Base-by-base conservation (phyloP, 768 basidiomycete genomes). In the Lactarius sanguifluus region DNA sequence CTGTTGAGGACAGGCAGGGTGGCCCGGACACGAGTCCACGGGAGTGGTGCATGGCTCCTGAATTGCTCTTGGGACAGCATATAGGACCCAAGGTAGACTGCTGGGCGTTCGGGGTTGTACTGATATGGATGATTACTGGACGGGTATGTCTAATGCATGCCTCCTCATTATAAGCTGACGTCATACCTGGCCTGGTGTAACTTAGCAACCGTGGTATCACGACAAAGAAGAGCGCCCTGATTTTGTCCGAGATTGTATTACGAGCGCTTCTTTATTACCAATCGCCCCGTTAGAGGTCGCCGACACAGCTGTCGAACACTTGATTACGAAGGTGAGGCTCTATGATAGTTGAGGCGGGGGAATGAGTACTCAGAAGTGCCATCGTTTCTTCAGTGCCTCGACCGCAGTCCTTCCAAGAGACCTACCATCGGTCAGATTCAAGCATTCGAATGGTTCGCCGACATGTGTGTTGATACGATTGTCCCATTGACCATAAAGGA, bases 91-190 rank as follows among this genome's bases (percentile, higher is more conserved):
- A 71, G 62, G 70, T 66, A 23, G 70, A 71, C 43, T 65, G 58
- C 59, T 71, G 70, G 70, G 68, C 64, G 15, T 66, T 62, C 28
- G 70, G 70, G 1, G 32, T 64, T 38, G 57, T 71, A 20, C 36
- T 71, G 32, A 38, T 62, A 58, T 71, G 70, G 70, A 69, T 71
- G 64, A 63, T 59, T n/a, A 61, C 61, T 16, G 70, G 70, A 50
- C 62, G 60, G 59, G 70, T 71, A 60, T 28, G 59, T 66, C 47
- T 52, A 7, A 3, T 54, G n/a, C 36, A 16, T 20, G 20, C 38
- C 25, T 34, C 13, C 57, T 32, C 38, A 18, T 40, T 52, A 10
- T 25, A 45, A 58, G 10, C n/a, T 52, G 38, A 62, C 32, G 18
- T 43, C 9, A 5, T 58, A 13, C 25, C 23, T 16, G 30, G 9